Evolutionary conservation across 2,329 filamentous ascomycete genomes (phyloP), one percentile per base, ranked within the genome.

Genomic region (Magnaporthiopsis incrustans): DNA sequence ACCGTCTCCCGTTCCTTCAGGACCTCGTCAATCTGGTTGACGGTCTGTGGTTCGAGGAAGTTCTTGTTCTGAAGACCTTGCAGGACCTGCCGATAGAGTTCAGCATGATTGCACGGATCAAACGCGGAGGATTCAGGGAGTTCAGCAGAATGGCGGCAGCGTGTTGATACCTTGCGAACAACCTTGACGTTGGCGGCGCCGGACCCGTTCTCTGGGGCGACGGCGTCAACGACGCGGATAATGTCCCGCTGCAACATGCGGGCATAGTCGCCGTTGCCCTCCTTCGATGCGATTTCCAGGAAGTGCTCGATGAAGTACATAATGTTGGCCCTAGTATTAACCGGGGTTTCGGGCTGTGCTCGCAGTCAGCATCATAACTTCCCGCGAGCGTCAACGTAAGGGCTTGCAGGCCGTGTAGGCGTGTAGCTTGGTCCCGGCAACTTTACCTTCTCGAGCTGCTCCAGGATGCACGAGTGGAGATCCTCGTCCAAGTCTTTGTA

Each of bases 261-360:
- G 33, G 97, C 87, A 73, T 97, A 99, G 67, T 91, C 88, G 63
- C 84, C 78, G 70, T 95, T 88, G 67, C 87, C 85, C 68, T 92
- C 90, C 68, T 87, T 89, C 67, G 86, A 83, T 27, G 92, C 90
- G 77, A 92, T 83, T 73, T 98, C 94, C 73, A 96, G 90, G 69
- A 99, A 91, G 70, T 94, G 90, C 73, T 98, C 94, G 72, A 99
- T 89, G 77, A 99, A 99, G 77, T 96, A 99, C 90, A 99, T 96
- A 75, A 99, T 98, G 74, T 99, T 99, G 65, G 95, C 96, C 66
- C 94, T 85, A 62, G 89, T 96, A 77, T 99, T 99, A 90, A 99
- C 96, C 69, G 91, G 94, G 69, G 91, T 96, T 85, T 93, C 70
- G 22, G 64, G 63, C 62, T 65, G 30, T 60, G 61, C 3, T 11